Base-by-base conservation (phyloP, 768 basidiomycete genomes). In the Suillus weaverae region DNA sequence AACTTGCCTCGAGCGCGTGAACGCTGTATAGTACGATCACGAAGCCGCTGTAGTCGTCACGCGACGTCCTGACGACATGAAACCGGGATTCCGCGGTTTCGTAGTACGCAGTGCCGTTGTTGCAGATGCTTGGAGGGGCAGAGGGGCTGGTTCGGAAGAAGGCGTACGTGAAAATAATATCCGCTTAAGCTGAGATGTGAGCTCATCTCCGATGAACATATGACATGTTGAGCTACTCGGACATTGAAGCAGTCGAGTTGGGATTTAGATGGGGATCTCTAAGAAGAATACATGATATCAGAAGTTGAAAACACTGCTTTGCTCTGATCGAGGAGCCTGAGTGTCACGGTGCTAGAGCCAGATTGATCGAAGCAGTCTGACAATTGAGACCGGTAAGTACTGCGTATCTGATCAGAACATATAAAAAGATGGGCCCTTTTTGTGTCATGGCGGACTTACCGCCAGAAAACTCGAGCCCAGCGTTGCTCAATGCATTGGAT, bases 101-200 rank as follows among this genome's bases (percentile, higher is more conserved):
- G 9, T 61, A 64, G 9, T 62, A 65, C 14, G 69, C 65, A n/a
- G 67, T 71, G 18, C 67, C 30, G 4, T 62, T 55, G 68, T 70
- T 66, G 67, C 72, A 64, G 61, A 76, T 74, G 14, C 70, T 68
- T 2, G 71, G 62, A 18, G 67, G 67, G 20, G 70, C 70, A 32
- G 63, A 38, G 14, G 70, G 62, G n/a, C 69, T 68, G 9, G 66
- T 61, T n/a, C n/a, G n/a, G n/a, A 67, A 67, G 51, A 55, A 66
- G 43, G 33, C 30, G 36, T 59, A 59, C 43, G 48, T 43, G 43
- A 54, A n/a, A 10, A 59, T 43, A 59, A 59, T 59, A 1, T 59
- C 57, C 57, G 57, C 57, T 59, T 39, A 41, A 59, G 57, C 57
- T 41, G 57, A 41, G 11, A 59, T 39, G 18, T 59, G 38, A 41